Conservation (phyloP, 331 rosid genomes). For the Malus hybrid region DNA sequence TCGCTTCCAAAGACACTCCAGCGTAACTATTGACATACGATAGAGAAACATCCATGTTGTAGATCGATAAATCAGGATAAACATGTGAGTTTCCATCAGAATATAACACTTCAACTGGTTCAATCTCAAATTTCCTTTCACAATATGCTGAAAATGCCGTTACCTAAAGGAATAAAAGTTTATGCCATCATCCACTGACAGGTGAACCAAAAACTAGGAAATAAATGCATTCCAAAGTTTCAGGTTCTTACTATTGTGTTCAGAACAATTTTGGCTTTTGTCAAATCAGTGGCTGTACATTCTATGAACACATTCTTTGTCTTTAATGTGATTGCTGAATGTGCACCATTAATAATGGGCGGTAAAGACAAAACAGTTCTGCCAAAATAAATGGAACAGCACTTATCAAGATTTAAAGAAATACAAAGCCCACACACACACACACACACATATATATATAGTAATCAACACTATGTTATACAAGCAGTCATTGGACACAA, state of each 20-base stretch:
- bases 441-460: not conserved
- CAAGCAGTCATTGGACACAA: not conserved
- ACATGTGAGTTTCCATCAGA: constrained; percentile 63
- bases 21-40: constrained; percentile 53
- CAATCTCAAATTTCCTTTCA: constrained; percentile 68
- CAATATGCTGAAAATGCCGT: constrained; percentile 66
- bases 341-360: constrained; percentile 91
- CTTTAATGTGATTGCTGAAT: constrained; percentile 82
- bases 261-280: constrained; percentile 89
- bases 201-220: not conserved
- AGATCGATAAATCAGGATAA: constrained; percentile 78
- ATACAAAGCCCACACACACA: not conserved
- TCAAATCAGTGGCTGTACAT: constrained; percentile 94
- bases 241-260: constrained; percentile 64
- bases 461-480: too few relatives aligned
- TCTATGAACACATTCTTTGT: constrained; percentile 83
- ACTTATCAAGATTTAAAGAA: not conserved
- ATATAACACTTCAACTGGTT: constrained; percentile 79
- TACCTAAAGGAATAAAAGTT: constrained; percentile 36
- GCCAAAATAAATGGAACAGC: constrained; percentile 20
- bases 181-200: constrained; percentile 11
- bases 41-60: constrained; percentile 79
- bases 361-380: constrained; percentile 91
- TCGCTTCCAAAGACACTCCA: constrained; percentile 75
- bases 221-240: constrained; percentile 1